Base-by-base conservation (phyloP, 495 filamentous ascomycete genomes). In the Glonium stellatum region DNA sequence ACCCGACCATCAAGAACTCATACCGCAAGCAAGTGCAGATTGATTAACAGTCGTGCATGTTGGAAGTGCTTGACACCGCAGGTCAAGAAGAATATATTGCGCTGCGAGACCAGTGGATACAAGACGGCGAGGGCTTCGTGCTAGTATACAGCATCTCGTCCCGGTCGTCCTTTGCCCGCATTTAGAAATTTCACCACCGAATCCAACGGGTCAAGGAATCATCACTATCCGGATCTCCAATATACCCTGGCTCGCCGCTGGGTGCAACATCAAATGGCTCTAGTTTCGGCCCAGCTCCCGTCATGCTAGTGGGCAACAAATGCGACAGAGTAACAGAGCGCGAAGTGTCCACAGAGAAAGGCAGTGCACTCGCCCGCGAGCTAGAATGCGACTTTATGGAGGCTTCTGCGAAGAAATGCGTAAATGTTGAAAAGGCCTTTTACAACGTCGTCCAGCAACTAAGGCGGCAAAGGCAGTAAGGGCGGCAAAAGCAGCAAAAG, bases 21-120 rank as follows among this genome's bases (percentile, higher is more conserved):
- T 97, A 97, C 74, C 85, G 93, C 62, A 97, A 97, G 77, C 95
- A 97, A 76, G 92, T 96, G 57, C 92, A 96, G 62, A 97, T 97
- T 72, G 93, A 98, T 73, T 83, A 86, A 58, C 90, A 95, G 70
- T 87, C 92, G n/a, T 97, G 92, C 78, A 97, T 97, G 92, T 82
- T 97, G 67, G 93, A 98, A 75, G 92, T 97, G 36, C 81, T 98
- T 59, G 93, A 98, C 77, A 98, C 93, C 31, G 93, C 93, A 35
- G 93, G 93, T n/a, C 93, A 98, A 74, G 93, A 98, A 75, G 93
- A 98, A 76, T 98, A 98, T 73, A 97, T 91, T 56, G 92, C 93
- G 39, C 78, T 97, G 67, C 81, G 93, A 66, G 93, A 98, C 71
- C 93, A 97, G 76, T 97, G 93, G 93, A 97, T 97, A 67, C 82